Evolutionary conservation across 768 basidiomycete species (phyloP), one percentile per base, ranked within the genome.

Genomic region (Lyophyllum semitale): DNA sequence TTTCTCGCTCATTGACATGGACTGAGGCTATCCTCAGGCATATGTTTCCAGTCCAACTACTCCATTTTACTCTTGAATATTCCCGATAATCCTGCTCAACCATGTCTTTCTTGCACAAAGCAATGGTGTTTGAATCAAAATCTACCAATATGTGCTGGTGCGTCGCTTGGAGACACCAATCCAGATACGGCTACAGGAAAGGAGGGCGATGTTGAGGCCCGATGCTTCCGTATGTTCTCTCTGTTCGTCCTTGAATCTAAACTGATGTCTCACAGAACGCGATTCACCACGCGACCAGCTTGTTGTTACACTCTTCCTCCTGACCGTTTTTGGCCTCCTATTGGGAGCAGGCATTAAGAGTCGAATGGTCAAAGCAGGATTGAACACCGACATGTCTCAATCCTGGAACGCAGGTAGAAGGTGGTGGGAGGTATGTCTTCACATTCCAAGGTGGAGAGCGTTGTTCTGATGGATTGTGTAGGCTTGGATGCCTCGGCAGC

Each of bases 71-170:
- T 82, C 47, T 77, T 97, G 62, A 84, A 85, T 59, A 81, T 83
- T 33, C 90, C 93, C 27, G 87, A 93, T 67, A 88, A 90, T 63
- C 90, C 92, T 1, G 84, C 84, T 17, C 93, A 96, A 70, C 94
- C 95, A 8, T 97, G 95, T 70, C 78, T 94, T 23, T 90, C 92
- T 5, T 97, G 95, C 69, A 96, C 93, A 9, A 93, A 94, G 66
- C 90, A 94, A 66, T 97, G 95, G 91, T 97, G 95, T 73, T 76
- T 95, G 52, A 91, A 96, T 67, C 95, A 93, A 71, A 92, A 94
- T 65, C 77, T 97, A 33, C 75, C 81, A 15, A 95, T 93, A 41
- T 96, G 92, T 68, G 80, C 82, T 9, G 88, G 88, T 25, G 92
- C 92, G 44, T 80, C 83, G 47, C 73, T 95, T 49, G 95, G 94